Conservation (phyloP, 192 early-diverging fungal species). For the Coemansia sp. region DNA sequence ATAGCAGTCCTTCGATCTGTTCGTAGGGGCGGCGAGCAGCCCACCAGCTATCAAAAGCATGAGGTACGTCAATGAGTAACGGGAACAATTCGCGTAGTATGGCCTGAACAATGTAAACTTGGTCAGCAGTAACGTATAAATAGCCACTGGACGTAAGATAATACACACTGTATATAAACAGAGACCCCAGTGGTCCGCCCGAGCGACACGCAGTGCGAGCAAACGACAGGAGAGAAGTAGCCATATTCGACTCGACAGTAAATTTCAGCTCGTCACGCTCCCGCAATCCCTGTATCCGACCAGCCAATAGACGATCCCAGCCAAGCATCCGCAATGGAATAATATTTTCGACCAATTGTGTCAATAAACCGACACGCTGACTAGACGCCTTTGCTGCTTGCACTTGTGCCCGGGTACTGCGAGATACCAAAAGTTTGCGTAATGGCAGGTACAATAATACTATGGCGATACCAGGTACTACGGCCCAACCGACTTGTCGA, state of each 20-base stretch:
- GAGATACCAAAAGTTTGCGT: conserved; percentile 19
- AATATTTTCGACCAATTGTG: conserved; percentile 27
- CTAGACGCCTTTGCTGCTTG: neutral
- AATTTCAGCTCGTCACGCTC: conserved; percentile 10
- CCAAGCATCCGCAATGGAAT: conserved; percentile 37
- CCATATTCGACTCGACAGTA: neutral
- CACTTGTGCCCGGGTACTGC: neutral
- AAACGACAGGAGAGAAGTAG: conserved; percentile 7
- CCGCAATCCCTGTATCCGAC: conserved; percentile 11
- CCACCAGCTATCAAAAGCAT: conserved; percentile 46
- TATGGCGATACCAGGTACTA: conserved; percentile 20
- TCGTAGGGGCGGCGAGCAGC: conserved; percentile 26
- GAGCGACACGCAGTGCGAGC: conserved; percentile 23
- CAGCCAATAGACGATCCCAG: conserved; percentile 16
- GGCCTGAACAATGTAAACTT: conserved; percentile 38
- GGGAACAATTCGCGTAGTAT: conserved; percentile 42
- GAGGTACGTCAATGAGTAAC: conserved; percentile 39
- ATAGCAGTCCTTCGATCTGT: conserved; percentile 14
- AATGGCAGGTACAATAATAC: conserved; percentile 31
- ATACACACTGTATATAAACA: conserved; percentile 33
- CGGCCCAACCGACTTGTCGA: conserved; percentile 42
- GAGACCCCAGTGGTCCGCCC: conserved; percentile 32
- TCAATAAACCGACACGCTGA: conserved; percentile 6
- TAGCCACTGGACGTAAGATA: neutral
- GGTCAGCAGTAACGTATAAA: conserved; percentile 20